phyloP scores from a whole-genome alignment of 768 basidiomycete species.

The Jaapia argillacea region DNA sequence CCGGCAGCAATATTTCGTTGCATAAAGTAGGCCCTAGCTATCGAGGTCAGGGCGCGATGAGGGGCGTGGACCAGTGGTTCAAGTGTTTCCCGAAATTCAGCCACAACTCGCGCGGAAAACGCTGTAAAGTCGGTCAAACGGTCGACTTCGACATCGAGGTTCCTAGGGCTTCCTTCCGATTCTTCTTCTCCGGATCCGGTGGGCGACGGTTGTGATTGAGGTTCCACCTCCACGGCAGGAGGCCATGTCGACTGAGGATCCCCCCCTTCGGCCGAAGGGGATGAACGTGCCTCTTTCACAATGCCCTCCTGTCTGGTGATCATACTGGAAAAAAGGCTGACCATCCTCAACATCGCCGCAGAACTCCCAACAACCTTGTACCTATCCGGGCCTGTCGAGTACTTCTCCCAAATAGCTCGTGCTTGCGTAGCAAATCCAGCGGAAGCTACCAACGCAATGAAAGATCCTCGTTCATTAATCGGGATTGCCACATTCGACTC shows the following conservation, averaged over 20 bases:
- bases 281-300: too few relatives aligned
- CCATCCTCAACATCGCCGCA: constrained; percentile 36
- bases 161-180: background rate
- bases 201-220: background rate
- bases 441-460: constrained; percentile 37
- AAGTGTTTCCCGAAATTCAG: constrained; percentile 31
- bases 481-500: constrained; percentile 31
- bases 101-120: constrained; percentile 38
- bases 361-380: constrained; percentile 34
- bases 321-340: constrained; percentile 25
- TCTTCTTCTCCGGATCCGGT: background rate
- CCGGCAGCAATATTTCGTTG: constrained; percentile 38
- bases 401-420: constrained; percentile 48
- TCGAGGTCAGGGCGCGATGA: constrained; percentile 45
- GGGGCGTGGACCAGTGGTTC: constrained; percentile 34
- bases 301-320: background rate
- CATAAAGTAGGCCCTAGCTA: constrained; percentile 55
- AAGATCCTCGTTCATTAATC: constrained; percentile 31
- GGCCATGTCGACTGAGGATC: too few relatives aligned
- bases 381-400: constrained; percentile 27
- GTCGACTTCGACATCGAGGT: background rate
- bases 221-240: background rate
- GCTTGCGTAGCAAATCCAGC: constrained; percentile 38
- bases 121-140: constrained; percentile 15
- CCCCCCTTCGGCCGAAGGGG: too few relatives aligned